Conservation (phyloP, 1,284 basidiomycete species). For the Leccinum solheimii region DNA sequence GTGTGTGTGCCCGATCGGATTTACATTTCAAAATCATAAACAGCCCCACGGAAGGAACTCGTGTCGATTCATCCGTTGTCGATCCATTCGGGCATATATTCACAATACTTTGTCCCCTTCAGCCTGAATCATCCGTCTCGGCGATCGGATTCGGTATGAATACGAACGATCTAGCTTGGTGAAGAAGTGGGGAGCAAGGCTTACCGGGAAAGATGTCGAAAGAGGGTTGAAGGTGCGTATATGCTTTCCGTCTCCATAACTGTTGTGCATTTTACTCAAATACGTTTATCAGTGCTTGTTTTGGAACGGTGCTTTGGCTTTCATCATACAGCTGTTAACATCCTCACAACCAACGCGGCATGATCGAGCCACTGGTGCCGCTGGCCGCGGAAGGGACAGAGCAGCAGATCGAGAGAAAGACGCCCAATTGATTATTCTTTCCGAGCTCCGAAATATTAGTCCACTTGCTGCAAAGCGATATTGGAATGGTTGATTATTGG, state of each 20-base stretch:
- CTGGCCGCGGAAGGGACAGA: constrained; percentile 32
- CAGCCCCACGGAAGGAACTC: constrained; percentile 73
- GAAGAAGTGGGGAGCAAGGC: constrained; percentile 80
- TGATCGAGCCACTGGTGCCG: constrained; percentile 20
- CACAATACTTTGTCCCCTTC: constrained; percentile 46
- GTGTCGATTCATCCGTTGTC: constrained; percentile 54
- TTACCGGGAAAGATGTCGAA: constrained; percentile 67
- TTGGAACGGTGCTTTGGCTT: not conserved
- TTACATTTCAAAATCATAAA: not conserved
- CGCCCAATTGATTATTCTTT: constrained; percentile 47
- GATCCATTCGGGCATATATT: constrained; percentile 75
- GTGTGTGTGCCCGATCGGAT: not conserved
- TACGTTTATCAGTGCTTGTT: not conserved
- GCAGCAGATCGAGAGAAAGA: constrained; percentile 26
- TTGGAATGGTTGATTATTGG: constrained; percentile 80
- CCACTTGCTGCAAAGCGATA: constrained; percentile 58
- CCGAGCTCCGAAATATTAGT: constrained; percentile 45
- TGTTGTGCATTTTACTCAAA: not conserved
- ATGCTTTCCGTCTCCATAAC: not conserved
- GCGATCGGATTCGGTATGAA: constrained; percentile 24
- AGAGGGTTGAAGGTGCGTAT: constrained; percentile 67
- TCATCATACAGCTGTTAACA: constrained; percentile 52
- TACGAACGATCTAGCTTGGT: constrained; percentile 60
- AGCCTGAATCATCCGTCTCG: constrained; percentile 10
- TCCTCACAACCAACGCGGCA: constrained; percentile 29